These are phyloP conservation scores for Neurospora africana DNA, from an alignment of 495 filamentous ascomycete genomes.

Conservation along the genomic window DNA sequence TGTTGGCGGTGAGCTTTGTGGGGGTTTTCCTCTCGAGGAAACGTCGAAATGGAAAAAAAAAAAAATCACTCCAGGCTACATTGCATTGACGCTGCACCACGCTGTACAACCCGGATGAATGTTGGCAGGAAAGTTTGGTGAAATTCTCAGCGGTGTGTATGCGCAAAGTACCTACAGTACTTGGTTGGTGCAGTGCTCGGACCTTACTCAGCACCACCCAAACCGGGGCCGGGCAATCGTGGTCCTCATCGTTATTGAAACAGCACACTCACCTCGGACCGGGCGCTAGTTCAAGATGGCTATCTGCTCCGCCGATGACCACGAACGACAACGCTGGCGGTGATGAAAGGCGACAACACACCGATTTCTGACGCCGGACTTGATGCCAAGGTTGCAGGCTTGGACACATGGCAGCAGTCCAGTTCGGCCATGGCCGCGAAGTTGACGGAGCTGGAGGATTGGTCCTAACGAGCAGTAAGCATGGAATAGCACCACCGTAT, in stretches of 20 bases:
- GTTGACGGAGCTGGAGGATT: neutral
- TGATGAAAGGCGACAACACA: neutral
- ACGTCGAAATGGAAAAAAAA: too few relatives aligned
- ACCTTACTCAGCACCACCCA: neutral
- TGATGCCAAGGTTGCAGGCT: neutral
- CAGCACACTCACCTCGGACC: neutral
- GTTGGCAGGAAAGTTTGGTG: neutral
- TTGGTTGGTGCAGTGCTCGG: neutral
- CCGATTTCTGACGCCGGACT: neutral
- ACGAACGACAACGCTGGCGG: neutral
- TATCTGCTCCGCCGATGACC: neutral
- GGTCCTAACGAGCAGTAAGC: neutral
- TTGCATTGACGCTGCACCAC: neutral
- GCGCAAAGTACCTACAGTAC: neutral
- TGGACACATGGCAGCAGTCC: neutral
- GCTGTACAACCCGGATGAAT: neutral
- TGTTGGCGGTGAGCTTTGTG: neutral
- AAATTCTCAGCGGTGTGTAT: neutral
- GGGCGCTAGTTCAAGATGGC: neutral
- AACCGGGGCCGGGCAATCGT: neutral
- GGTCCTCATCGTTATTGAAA: neutral
- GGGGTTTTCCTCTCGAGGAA: neutral
- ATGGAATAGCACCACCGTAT: neutral
- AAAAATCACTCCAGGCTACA: neutral
- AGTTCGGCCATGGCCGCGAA: neutral